Evolutionary conservation across 2,329 filamentous ascomycete genomes (phyloP).

Genomic region (Periconia sp.): DNA sequence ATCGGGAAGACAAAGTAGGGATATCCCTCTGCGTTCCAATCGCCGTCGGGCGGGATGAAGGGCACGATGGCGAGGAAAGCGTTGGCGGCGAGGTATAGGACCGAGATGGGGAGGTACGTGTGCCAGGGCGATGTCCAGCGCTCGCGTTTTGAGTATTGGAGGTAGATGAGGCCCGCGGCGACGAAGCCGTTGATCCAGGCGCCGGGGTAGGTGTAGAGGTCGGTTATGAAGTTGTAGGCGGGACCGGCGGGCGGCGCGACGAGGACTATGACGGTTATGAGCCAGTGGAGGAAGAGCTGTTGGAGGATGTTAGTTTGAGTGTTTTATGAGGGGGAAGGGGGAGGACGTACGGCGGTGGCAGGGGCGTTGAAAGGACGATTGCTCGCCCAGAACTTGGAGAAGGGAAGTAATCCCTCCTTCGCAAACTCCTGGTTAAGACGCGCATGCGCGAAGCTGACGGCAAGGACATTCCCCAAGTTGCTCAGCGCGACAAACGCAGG

Average conservation of each 20-base stretch:
- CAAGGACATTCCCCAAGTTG: conserved; percentile 64
- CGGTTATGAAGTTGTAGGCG: conserved; percentile 68
- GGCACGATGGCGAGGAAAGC: conserved; percentile 47
- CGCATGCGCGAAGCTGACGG: conserved; percentile 61
- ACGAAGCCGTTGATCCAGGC: conserved; percentile 43
- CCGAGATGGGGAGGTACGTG: conserved; percentile 35
- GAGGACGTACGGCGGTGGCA: conserved; percentile 24
- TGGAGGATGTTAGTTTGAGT: conserved; percentile 8
- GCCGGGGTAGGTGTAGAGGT: conserved; percentile 48
- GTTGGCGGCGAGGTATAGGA: conserved; percentile 46
- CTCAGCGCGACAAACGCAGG: conserved; percentile 61
- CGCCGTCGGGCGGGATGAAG: conserved; percentile 45
- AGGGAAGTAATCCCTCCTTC: conserved; percentile 69
- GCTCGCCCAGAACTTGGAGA: conserved; percentile 67
- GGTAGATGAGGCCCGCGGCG: conserved; percentile 37
- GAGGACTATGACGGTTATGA: conserved; percentile 66
- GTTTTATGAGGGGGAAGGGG: background rate
- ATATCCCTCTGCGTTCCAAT: conserved; percentile 45
- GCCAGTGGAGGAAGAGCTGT: conserved; percentile 64
- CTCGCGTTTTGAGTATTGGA: conserved; percentile 37
- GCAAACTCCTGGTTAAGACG: conserved; percentile 67
- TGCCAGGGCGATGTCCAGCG: conserved; percentile 43
- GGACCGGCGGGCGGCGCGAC: conserved; percentile 67
- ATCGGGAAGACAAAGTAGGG: conserved; percentile 51
- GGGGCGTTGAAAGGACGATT: conserved; percentile 69